Conservation (phyloP, 257 asterid genomes). For the Ajuga chamaepitys region DNA sequence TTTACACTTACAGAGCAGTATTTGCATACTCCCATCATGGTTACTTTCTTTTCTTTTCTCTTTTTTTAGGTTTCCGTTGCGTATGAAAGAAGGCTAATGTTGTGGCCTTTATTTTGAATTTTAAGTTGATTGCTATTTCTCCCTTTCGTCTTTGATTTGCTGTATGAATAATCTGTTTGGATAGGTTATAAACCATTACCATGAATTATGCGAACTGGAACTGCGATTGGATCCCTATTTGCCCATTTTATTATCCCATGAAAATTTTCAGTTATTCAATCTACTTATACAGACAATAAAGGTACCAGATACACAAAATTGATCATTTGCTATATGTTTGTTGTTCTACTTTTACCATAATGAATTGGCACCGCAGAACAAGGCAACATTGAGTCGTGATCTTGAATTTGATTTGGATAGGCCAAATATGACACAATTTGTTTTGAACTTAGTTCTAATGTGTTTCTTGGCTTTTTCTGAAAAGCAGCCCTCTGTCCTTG, state of each 20-base stretch:
- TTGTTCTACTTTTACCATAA: background rate
- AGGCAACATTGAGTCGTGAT: background rate
- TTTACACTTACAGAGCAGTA: slow-evolving; percentile 78
- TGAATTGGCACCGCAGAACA: background rate
- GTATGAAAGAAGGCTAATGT: background rate
- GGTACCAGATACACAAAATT: background rate
- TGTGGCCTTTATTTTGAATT: background rate
- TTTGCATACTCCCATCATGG: slow-evolving; percentile 84
- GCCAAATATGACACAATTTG: background rate
- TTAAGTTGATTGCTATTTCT: slow-evolving; percentile 3
- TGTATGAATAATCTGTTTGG: background rate
- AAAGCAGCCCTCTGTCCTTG: background rate
- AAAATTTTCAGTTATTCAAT: background rate
- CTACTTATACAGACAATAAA: background rate
- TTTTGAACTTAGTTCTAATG: background rate
- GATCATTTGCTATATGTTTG: background rate
- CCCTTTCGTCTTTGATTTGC: background rate
- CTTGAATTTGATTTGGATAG: background rate
- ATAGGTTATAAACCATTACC: background rate
- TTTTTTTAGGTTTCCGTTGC: background rate
- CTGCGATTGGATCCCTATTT: background rate
- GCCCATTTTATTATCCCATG: background rate
- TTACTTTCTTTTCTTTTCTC: background rate
- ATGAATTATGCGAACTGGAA: background rate
- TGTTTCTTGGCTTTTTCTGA: background rate